These are phyloP conservation scores for Simplicillium sp. DNA, from an alignment of 2,329 filamentous ascomycete genomes.

Conservation along the genomic window DNA sequence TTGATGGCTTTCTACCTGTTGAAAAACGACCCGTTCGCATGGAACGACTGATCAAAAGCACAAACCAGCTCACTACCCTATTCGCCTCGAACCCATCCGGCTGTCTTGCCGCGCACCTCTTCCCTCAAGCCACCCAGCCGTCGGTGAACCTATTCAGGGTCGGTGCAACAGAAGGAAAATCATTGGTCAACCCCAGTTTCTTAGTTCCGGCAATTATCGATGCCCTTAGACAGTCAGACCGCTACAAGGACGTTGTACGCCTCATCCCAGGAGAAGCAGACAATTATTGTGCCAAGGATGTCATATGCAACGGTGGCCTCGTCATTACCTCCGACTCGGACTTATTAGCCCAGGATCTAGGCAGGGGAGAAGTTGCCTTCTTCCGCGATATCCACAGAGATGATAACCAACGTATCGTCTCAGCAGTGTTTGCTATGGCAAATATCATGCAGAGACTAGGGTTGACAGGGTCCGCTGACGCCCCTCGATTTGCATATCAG, in stretches of 20 bases:
- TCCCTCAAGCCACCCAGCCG: constrained; percentile 5
- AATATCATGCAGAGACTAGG: constrained; percentile 31
- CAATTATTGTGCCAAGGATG: constrained; percentile 60
- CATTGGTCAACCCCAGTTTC: constrained; percentile 50
- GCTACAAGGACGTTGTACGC: constrained; percentile 32
- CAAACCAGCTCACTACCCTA: constrained; percentile 43
- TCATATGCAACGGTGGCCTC: constrained; percentile 41
- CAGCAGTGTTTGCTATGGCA: constrained; percentile 19
- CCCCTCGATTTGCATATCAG: constrained; percentile 26
- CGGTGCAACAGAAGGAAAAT: constrained; percentile 17
- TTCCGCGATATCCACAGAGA: constrained; percentile 51
- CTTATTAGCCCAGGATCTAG: constrained; percentile 65
- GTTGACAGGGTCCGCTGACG: constrained; percentile 18
- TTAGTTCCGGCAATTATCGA: constrained; percentile 72
- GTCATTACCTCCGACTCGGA: constrained; percentile 84
- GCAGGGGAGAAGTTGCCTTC: constrained; percentile 55
- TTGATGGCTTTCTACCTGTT: constrained; percentile 72
- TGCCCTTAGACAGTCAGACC: constrained; percentile 39
- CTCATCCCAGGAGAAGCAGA: constrained; percentile 83
- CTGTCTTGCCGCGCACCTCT: constrained; percentile 14
- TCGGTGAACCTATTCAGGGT: constrained; percentile 15
- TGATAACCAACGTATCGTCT: constrained; percentile 13
- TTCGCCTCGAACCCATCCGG: constrained; percentile 18
- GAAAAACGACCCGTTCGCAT: constrained; percentile 55
- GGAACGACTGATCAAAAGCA: constrained; percentile 47